phyloP scores from a whole-genome alignment of 805 yeast species.

The Metschnikowia proteae region DNA sequence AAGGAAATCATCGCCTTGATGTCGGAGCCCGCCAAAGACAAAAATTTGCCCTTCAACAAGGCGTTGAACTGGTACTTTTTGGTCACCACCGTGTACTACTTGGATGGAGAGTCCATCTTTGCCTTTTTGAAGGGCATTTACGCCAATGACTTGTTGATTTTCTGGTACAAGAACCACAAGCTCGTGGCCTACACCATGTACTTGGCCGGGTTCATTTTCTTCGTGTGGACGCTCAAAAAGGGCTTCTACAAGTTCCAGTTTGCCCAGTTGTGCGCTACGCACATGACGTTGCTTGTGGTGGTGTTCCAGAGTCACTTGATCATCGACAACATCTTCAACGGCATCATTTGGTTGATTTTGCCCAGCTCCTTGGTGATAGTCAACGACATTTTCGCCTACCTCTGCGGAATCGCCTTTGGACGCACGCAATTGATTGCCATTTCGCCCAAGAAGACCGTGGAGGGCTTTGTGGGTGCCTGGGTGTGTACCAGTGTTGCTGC shows the following conservation, averaged over 20 bases:
- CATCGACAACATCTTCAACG: constrained; percentile 82
- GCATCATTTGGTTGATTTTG: constrained; percentile 89
- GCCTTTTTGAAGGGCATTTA: constrained; percentile 57
- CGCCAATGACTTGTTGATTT: constrained; percentile 47
- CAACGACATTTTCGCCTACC: constrained; percentile 93
- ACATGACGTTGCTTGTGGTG: constrained; percentile 85
- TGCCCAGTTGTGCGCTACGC: constrained; percentile 89
- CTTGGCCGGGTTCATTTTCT: constrained; percentile 82
- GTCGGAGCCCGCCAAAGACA: constrained; percentile 77
- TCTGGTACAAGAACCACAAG: constrained; percentile 73
- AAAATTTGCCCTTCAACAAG: constrained; percentile 75
- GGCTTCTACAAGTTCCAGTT: constrained; percentile 90
- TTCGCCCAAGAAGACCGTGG: constrained; percentile 96
- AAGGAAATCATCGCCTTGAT: constrained; percentile 87
- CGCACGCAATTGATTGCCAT: constrained; percentile 86
- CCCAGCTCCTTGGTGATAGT: constrained; percentile 91
- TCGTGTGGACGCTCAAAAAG: constrained; percentile 83
- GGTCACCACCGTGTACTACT: constrained; percentile 78
- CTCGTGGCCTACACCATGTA: constrained; percentile 81
- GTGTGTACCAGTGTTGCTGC: constrained; percentile 80
- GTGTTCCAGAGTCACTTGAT: constrained; percentile 93
- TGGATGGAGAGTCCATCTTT: constrained; percentile 82
- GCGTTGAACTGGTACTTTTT: constrained; percentile 92
- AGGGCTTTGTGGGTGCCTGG: constrained; percentile 98
- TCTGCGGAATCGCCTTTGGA: constrained; percentile 97